A percentile compares a stretch with the other conserved stretches of the same genome.
Conservation (phyloP, 441 rosid genomes). For the Caryocar brasiliense region DNA sequence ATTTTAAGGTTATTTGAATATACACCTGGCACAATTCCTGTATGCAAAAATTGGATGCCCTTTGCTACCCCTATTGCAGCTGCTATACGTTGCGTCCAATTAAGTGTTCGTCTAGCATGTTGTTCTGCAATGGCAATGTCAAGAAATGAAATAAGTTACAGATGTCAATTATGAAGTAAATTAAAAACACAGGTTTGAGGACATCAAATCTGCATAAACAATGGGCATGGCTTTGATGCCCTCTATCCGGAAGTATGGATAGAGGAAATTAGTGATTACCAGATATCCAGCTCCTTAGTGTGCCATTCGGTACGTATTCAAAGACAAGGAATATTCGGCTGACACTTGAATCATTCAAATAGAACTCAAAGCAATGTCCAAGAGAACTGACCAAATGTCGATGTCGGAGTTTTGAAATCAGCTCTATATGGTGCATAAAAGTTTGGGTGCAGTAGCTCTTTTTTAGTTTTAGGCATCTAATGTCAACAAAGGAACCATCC, state of each 20-base stretch:
- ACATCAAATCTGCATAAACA: too few species aligned
- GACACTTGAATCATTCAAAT: conserved; percentile 85
- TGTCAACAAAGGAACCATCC: conserved; percentile 62
- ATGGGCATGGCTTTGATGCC: neutral
- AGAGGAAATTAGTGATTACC: conserved; percentile 32
- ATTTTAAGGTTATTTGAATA: conserved; percentile 66
- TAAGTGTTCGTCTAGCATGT: conserved; percentile 30
- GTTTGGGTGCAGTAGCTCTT: conserved; percentile 59
- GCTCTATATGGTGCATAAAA: conserved; percentile 78
- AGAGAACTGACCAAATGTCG: conserved; percentile 80
- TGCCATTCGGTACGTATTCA: conserved; percentile 83
- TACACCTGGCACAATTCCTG: conserved; percentile 82
- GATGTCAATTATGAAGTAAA: neutral
- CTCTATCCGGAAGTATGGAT: neutral
- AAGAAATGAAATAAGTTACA: neutral
- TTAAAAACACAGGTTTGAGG: neutral
- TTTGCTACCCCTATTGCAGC: conserved; percentile 75
- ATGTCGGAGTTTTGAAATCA: conserved; percentile 77
- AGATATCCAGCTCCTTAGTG: conserved; percentile 74
- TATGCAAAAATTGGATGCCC: conserved; percentile 89
- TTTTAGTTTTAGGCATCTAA: conserved; percentile 65
- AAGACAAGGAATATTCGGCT: conserved; percentile 82
- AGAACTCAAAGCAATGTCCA: conserved; percentile 88
- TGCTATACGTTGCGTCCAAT: conserved; percentile 73
- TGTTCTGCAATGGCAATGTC: conserved; percentile 29